Base-by-base conservation (phyloP, 371 early-diverging fungal species). In the Rhizopus microsporus region DNA sequence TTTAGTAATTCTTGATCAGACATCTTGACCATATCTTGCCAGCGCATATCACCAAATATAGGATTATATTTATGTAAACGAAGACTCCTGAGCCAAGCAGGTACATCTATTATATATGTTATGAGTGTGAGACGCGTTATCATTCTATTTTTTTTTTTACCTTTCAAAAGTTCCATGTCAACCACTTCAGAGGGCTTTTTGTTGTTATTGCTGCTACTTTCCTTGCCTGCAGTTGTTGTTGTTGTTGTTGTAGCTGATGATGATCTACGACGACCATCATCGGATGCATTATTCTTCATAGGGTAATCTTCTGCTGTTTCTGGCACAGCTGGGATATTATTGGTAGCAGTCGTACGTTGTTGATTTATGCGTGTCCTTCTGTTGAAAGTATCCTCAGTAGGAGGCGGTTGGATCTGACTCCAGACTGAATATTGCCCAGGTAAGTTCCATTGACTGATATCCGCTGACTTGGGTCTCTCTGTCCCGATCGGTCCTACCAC, bases 41-140 rank as follows among this genome's bases (percentile, higher is more conserved):
- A 96, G 54, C 84, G 82, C 86, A 45, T 40, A 37, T 63, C 63
- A 54, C 91, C 88, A 76, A 96, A 94, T 35, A 90, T 78, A 29
- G 78, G 56, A 12, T 90, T 91, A 77, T 96, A 96, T 77, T 95
- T 97, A 74, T 97, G 97, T 59, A 96, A 78, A 29, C 96, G 87
- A 45, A 95, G 82, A 57, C 86, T 83, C 48, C 92, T 81, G 63
- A 96, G 81, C 95, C 95, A 95, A 52, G 85, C 81, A 31, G 95
- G 92, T 57, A 94, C 84, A 78, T 96, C 96, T 86, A 43, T 16
- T 23, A 37, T 35, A 2, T 30, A n/a, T 34, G 17, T 35, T 7
- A 23, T 30, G n/a, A 45, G 1, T 2, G 4, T 12, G 15, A 44
- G 13, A 4, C 7, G 5, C 34, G 9, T 17, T 48, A 13, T 7